Evolutionary conservation across 352 stramenopile species (phyloP), one percentile per base, ranked within the genome.

Genomic region (Phytophthora lateralis): DNA sequence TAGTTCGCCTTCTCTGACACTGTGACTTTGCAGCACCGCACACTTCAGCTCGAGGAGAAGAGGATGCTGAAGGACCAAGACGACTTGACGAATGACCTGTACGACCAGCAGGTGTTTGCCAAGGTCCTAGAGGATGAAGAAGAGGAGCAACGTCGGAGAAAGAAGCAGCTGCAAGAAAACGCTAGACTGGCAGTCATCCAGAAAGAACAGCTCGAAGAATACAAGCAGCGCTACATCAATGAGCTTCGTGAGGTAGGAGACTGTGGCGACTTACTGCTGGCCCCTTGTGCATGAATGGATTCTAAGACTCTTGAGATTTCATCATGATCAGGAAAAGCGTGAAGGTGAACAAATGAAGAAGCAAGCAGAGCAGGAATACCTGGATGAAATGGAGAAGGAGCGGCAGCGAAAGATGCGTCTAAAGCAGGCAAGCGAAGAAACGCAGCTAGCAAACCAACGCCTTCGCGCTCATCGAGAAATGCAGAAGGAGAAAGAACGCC

Each of bases 31-130:
- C 50, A 89, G 63, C 83, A 96, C 41, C 79, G 85, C 20, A 88
- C 82, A 62, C 66, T 95, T n/a, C 89, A 97, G 49, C 60, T 94
- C 17, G 69, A 85, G 3, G 83, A 96, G 58, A 89, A 95, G 53
- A 21, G 29, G 27, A 73, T 76, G 68, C 34, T 94, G 10, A 69
- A 81, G 7, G 83, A 96, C 50, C 88, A 96, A 54, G 54, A 76
- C 27, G 39, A 77, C 14, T 76, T 88, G 52, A 72, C 88, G 1
- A 73, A 81, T 41, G 68, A 76, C 32, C 53, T 82, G 26, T 75
- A 90, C 34, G 75, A 85, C 38, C 66, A 80, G 9, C 56, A 85
- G 34, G 66, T 92, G 34, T 43, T 92, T 6, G 58, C 71, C 2
- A 63, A 81, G 9, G 72, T 93, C 17, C 41, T 82, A 2, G 55